These are phyloP conservation scores for Linaria vulgaris DNA, from an alignment of 257 asterid species.

Conservation along the genomic window DNA sequence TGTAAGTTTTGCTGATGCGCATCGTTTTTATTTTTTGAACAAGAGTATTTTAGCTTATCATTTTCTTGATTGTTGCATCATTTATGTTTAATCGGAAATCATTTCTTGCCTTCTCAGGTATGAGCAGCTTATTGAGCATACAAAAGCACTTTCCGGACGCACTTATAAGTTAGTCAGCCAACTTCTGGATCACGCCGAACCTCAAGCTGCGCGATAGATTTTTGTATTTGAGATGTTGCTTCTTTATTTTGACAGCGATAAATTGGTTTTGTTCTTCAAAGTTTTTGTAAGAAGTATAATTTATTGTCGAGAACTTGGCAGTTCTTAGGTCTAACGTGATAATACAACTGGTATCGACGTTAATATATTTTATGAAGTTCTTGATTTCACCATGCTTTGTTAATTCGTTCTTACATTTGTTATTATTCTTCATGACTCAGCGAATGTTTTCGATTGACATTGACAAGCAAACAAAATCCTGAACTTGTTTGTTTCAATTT, in stretches of 20 bases:
- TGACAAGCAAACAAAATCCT: too few species aligned
- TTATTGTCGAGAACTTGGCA: too few species aligned
- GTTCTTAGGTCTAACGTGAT: too few species aligned
- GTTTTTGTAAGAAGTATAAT: slow-evolving; percentile 25
- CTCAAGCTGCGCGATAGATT: slow-evolving; percentile 64
- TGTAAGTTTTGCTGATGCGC: slow-evolving; percentile 52
- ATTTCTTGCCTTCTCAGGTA: slow-evolving; percentile 47
- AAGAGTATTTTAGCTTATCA: too few species aligned
- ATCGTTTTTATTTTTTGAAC: slow-evolving; percentile 1
- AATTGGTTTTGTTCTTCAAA: slow-evolving; percentile 24
- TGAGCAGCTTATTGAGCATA: slow-evolving; percentile 94
- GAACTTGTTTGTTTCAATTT: too few species aligned
- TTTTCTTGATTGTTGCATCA: too few species aligned
- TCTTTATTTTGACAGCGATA: slow-evolving; percentile 19
- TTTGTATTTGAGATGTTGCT: slow-evolving; percentile 1
- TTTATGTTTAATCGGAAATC: slow-evolving; percentile 1
- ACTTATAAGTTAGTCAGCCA: slow-evolving; percentile 75
- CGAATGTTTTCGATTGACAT: too few species aligned
- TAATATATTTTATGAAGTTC: too few species aligned
- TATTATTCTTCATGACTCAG: too few species aligned
- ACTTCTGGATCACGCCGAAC: slow-evolving; percentile 76
- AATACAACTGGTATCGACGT: too few species aligned
- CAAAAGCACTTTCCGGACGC: slow-evolving; percentile 83
- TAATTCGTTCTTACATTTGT: too few species aligned
- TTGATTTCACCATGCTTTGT: too few species aligned